phyloP scores from a whole-genome alignment of 2,329 filamentous ascomycete genomes.

The Exophiala xenobiotica region DNA sequence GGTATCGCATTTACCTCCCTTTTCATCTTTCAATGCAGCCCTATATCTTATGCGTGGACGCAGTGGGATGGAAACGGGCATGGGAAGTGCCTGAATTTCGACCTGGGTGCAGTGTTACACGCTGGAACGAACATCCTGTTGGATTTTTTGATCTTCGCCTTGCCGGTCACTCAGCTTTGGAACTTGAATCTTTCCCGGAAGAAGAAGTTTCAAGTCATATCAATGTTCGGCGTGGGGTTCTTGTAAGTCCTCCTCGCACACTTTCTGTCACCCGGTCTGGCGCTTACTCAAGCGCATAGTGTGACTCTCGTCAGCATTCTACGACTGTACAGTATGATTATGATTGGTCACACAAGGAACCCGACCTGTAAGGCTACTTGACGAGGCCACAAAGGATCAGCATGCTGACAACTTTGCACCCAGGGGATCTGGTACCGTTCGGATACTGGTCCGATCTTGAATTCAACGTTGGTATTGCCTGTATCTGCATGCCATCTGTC shows the following conservation, averaged over 20 bases:
- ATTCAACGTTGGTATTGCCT: conserved; percentile 45
- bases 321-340: conserved; percentile 44
- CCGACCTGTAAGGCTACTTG: conserved; percentile 32
- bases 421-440: conserved; percentile 42
- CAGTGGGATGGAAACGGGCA: conserved; percentile 50
- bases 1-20: conserved; percentile 36
- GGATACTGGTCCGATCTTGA: conserved; percentile 45
- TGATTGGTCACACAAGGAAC: conserved; percentile 43
- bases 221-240: conserved; percentile 54
- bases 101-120: conserved; percentile 52
- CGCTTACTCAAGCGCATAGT: conserved; percentile 27
- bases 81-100: conserved; percentile 53
- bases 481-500: conserved; percentile 43
- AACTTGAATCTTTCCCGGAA: conserved; percentile 47
- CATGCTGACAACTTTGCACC: background rate
- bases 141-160: conserved; percentile 53
- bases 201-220: conserved; percentile 49
- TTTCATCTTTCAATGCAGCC: conserved; percentile 41
- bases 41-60: conserved; percentile 48
- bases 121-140: conserved; percentile 53
- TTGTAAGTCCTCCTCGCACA: conserved; percentile 42
- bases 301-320: conserved; percentile 47
- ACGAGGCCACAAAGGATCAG: no score
- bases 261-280: conserved; percentile 1
- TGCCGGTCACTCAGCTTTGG: conserved; percentile 51